phyloP scores from a whole-genome alignment of 1,139 yeast genomes.

The Geotrichum bryndzae region DNA sequence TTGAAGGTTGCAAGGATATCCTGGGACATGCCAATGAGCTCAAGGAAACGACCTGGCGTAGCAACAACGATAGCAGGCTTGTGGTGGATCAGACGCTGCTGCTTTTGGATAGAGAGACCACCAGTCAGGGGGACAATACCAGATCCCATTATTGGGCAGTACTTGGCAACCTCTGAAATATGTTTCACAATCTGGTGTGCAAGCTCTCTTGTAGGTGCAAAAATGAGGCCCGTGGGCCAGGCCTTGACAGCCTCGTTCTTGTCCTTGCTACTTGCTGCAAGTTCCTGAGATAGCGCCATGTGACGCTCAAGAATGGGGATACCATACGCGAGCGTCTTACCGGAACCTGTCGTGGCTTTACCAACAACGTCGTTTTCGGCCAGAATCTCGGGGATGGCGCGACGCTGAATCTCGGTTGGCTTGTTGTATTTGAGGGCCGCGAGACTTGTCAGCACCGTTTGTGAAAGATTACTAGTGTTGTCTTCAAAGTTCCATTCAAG shows the following conservation, averaged over 20 bases:
- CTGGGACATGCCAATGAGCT: slow-evolving; percentile 61
- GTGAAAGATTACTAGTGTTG: slow-evolving; percentile 38
- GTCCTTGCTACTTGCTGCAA: slow-evolving; percentile 17
- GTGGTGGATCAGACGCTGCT: slow-evolving; percentile 65
- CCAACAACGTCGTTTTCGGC: slow-evolving; percentile 81
- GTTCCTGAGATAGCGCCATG: slow-evolving; percentile 19
- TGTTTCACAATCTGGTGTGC: slow-evolving; percentile 92
- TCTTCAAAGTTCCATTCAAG: slow-evolving; percentile 28
- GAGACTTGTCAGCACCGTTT: slow-evolving; percentile 55
- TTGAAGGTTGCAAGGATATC: slow-evolving; percentile 50
- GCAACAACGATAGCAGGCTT: slow-evolving; percentile 86
- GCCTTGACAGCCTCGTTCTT: slow-evolving; percentile 19
- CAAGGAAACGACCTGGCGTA: slow-evolving; percentile 92
- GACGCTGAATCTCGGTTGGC: slow-evolving; percentile 81
- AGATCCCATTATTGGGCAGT: slow-evolving; percentile 46
- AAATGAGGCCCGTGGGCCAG: slow-evolving; percentile 68
- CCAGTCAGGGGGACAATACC: slow-evolving; percentile 84
- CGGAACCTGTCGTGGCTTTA: slow-evolving; percentile 96
- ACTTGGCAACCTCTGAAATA: slow-evolving; percentile 54
- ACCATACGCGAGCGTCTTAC: slow-evolving; percentile 94
- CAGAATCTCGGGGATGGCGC: slow-evolving; percentile 69
- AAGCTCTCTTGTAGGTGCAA: slow-evolving; percentile 94
- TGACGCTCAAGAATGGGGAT: slow-evolving; percentile 78
- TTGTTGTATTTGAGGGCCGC: slow-evolving; percentile 49
- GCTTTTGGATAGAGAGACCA: slow-evolving; percentile 89